Percentiles rank a stretch among this genome's conserved stretches.
These are phyloP conservation scores for Termitomyces sp. DNA, from an alignment of 768 basidiomycete species.

Conservation along the genomic window DNA sequence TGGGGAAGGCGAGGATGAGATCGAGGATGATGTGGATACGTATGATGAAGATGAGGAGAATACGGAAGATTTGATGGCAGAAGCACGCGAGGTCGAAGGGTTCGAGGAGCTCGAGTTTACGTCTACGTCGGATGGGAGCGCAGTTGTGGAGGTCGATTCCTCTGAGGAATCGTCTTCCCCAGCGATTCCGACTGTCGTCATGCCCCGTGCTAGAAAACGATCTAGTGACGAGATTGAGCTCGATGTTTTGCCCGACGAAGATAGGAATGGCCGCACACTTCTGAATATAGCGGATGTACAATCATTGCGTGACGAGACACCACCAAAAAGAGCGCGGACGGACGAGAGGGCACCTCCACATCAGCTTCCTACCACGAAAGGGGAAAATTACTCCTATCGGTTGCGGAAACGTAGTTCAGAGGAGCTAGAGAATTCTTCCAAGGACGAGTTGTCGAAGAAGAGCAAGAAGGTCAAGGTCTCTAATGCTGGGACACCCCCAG, in stretches of 20 bases:
- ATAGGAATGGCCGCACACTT: constrained; percentile 1
- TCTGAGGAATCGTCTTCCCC: neutral
- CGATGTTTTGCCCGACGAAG: constrained; percentile 13
- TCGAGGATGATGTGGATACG: constrained; percentile 16
- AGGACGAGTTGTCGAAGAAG: neutral
- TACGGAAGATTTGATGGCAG: constrained; percentile 12
- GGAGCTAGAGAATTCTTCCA: constrained; percentile 33
- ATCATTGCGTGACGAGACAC: constrained; percentile 18
- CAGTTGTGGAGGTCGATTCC: neutral
- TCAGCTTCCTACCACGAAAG: neutral
- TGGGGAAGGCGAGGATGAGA: constrained; percentile 20
- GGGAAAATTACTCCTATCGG: constrained; percentile 14
- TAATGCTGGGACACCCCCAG: neutral
- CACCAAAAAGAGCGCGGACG: constrained; percentile 24
- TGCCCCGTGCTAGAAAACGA: constrained; percentile 16
- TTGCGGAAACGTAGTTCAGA: constrained; percentile 46
- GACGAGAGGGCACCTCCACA: constrained; percentile 6
- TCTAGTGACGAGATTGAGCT: constrained; percentile 27
- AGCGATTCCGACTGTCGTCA: neutral
- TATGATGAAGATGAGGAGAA: constrained; percentile 22
- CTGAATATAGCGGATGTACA: neutral
- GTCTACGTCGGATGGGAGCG: constrained; percentile 9
- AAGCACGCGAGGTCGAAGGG: constrained; percentile 29
- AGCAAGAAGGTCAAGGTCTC: constrained; percentile 8
- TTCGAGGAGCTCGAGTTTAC: constrained; percentile 14